Percentiles rank a stretch among this genome's conserved stretches.
phyloP scores from a whole-genome alignment of 2,329 filamentous ascomycete species.

The Fusarium veterinarium region DNA sequence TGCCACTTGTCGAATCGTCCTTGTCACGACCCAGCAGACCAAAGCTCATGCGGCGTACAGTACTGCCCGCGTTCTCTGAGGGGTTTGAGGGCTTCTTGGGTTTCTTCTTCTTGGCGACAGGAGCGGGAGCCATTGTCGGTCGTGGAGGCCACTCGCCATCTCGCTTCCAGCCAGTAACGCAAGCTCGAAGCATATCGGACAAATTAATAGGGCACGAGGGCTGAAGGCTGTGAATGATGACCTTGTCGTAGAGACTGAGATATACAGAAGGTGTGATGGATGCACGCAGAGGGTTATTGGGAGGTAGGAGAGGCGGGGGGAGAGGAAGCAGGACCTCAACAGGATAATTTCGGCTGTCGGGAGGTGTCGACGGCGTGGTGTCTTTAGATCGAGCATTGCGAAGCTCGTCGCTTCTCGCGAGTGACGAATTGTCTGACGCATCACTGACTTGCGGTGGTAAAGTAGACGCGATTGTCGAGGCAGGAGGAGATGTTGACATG shows the following conservation, averaged over 20 bases:
- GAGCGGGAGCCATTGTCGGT: conserved; percentile 56
- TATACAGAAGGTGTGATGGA: conserved; percentile 81
- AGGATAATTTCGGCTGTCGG: conserved; percentile 53
- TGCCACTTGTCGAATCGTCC: conserved; percentile 50
- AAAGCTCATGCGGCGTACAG: conserved; percentile 59
- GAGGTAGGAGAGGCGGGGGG: conserved; percentile 77
- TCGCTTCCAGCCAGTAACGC: conserved; percentile 91
- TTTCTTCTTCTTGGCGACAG: conserved; percentile 56
- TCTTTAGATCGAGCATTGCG: conserved; percentile 50
- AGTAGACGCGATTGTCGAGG: conserved; percentile 39
- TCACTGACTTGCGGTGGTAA: conserved; percentile 45
- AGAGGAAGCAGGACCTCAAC: conserved; percentile 77
- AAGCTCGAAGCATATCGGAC: conserved; percentile 79
- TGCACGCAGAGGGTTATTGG: conserved; percentile 79
- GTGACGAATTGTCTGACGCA: conserved; percentile 55
- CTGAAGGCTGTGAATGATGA: conserved; percentile 81
- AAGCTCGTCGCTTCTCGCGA: conserved; percentile 52
- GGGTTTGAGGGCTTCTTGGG: conserved; percentile 40
- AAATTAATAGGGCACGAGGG: conserved; percentile 92
- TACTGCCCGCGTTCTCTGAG: conserved; percentile 44
- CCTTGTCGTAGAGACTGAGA: conserved; percentile 87
- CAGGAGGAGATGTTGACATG: conserved; percentile 55
- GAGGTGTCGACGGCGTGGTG: conserved; percentile 46
- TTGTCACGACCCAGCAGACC: conserved; percentile 58
- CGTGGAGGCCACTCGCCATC: conserved; percentile 89